Base-by-base conservation (phyloP, 2,329 filamentous ascomycete species). In the Teratosphaeria viscida region DNA sequence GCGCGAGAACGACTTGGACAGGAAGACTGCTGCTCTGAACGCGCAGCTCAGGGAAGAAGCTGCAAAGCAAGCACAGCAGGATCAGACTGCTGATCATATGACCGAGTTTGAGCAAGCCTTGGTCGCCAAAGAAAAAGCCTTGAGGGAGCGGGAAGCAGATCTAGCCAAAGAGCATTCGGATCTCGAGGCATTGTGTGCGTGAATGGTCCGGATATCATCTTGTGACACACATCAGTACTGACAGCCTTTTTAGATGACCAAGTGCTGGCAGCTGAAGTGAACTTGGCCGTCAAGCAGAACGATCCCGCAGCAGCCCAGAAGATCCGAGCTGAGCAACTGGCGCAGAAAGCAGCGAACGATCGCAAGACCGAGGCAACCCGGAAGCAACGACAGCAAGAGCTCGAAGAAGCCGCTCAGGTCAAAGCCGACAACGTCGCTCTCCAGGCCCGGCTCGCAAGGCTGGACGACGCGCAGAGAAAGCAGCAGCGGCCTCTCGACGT, bases 291-390 rank as follows among this genome's bases (percentile, higher is more conserved):
- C 34, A 53, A 47, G 23, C 43, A 43, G 34, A 58, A 37, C 23
- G 57, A 55, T 26, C 29, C 54, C n/a, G 52, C 37, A 39, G 52
- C 52, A 10, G 34, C 53, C 10, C 23, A 53, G n/a, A 59, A 55
- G 57, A 39, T 32, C 34, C 52, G 32, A 7, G 57, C 54, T 7
- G 57, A 59, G 26, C 52, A 49, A 26, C 52, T 39, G 6, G 57
- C 57, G n/a, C 57, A 55, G 19, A 52, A 52, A 27, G 23, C 27
- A 12, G 54, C 54, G 12, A 39, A 55, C 12, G 52, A 62, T 49
- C 56, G 55, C 23, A 62, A 62, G 55, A 60, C 56, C 47, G 61
- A 57, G 14, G 57, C 54, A 12, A 55, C 55, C 5, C 52, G 56
- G 11, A 49, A 60, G 32, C 55, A 57, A 35, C 52, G 52, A 23